Conservation (phyloP, 176 grass and related monocot genomes). For the Thalia dealbata region DNA sequence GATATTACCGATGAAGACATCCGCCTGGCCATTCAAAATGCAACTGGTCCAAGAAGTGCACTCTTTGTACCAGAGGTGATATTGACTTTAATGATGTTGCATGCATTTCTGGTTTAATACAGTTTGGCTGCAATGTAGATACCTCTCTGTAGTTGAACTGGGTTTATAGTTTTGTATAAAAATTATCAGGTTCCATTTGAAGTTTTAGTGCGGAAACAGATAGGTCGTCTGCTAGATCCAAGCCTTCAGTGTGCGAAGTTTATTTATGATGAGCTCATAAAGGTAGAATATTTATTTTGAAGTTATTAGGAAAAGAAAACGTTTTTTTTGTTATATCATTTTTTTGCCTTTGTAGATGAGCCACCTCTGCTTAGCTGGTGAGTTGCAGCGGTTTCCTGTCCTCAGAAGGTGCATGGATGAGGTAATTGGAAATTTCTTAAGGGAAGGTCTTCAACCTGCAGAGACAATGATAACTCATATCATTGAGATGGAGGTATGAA, state of each 20-base stretch:
- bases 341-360: constrained; percentile 51
- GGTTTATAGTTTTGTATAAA: constrained; percentile 14
- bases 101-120: neutral
- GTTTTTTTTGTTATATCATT: neutral
- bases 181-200: constrained; percentile 76
- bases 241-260: constrained; percentile 95
- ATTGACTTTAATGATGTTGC: neutral
- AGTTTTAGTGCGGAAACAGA: constrained; percentile 86
- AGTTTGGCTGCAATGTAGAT: neutral
- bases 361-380: constrained; percentile 54
- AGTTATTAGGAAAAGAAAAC: neutral
- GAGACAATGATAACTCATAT: constrained; percentile 94
- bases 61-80: constrained; percentile 89
- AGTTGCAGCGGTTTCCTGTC: constrained; percentile 87
- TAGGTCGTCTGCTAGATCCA: constrained; percentile 76
- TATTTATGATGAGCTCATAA: constrained; percentile 92
- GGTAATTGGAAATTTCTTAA: constrained; percentile 79
- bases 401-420: constrained; percentile 91
- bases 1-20: constrained; percentile 86
- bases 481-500: constrained; percentile 88
- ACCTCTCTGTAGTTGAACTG: constrained; percentile 14
- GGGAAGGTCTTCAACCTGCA: constrained; percentile 85
- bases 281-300: constrained; percentile 36
- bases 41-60: constrained; percentile 65
- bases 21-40: constrained; percentile 70